Evolutionary conservation across 192 early-diverging fungal genomes (phyloP).

Genomic region (Allomyces macrogynus): DNA sequence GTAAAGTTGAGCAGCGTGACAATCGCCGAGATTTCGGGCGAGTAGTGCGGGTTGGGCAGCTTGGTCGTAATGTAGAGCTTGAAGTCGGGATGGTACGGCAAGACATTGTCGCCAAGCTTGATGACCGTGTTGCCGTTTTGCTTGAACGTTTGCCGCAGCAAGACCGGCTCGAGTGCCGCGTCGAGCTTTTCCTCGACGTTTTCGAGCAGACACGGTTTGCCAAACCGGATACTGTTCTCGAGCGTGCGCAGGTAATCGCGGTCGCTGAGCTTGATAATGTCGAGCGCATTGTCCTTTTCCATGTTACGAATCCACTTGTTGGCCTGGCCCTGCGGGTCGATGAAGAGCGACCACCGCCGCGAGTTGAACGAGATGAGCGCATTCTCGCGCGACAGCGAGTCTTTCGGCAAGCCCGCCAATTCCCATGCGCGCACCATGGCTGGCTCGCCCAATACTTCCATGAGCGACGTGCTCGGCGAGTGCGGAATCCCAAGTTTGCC

Average conservation of each 20-base stretch:
- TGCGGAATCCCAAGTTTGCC: slow-evolving; percentile 44
- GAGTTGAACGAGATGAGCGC: slow-evolving; percentile 87
- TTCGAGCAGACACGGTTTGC: slow-evolving; percentile 87
- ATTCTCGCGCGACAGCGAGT: slow-evolving; percentile 91
- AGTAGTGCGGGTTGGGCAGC: slow-evolving; percentile 76
- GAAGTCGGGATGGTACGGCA: slow-evolving; percentile 96
- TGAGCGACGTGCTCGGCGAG: slow-evolving; percentile 57
- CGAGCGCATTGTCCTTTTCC: slow-evolving; percentile 68
- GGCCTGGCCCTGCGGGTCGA: slow-evolving; percentile 96
- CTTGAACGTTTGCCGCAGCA: slow-evolving; percentile 86
- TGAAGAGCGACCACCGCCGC: slow-evolving; percentile 89
- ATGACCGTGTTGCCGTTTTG: slow-evolving; percentile 90
- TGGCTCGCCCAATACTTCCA: slow-evolving; percentile 78
- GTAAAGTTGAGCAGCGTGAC: slow-evolving; percentile 99
- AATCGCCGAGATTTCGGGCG: slow-evolving; percentile 89
- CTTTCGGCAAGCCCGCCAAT: slow-evolving; percentile 55
- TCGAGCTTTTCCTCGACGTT: slow-evolving; percentile 87
- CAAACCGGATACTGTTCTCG: slow-evolving; percentile 93
- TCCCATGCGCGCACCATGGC: slow-evolving; percentile 86
- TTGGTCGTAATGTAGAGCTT: slow-evolving; percentile 81
- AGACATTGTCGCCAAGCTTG: slow-evolving; percentile 85
- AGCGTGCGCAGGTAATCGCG: slow-evolving; percentile 88
- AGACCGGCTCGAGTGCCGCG: slow-evolving; percentile 88
- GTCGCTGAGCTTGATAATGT: slow-evolving; percentile 91
- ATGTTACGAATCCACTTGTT: slow-evolving; percentile 66